Evolutionary conservation across 2,329 filamentous ascomycete species (phyloP).

Genomic region (Nannizziopsis barbatae): DNA sequence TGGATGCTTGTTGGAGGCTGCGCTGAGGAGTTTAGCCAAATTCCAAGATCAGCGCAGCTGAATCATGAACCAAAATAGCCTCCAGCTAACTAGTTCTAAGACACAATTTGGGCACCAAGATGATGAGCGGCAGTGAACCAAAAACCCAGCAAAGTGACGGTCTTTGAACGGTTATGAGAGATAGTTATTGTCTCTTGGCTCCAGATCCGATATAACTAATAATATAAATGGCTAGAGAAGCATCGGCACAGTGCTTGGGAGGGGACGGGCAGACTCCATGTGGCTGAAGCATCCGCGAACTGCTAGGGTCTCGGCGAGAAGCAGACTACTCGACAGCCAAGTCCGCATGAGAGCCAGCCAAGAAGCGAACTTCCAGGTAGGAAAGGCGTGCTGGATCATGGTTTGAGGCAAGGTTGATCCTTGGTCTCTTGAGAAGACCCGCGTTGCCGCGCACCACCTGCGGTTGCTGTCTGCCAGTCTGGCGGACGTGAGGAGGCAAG

Average conservation of each 20-base stretch:
- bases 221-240: neutral
- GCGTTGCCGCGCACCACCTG: neutral
- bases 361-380: conserved; percentile 7
- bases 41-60: neutral
- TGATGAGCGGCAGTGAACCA: too few species aligned
- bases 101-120: too few species aligned
- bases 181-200: too few species aligned
- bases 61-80: too few species aligned
- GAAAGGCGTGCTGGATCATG: neutral
- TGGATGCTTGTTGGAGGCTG: neutral
- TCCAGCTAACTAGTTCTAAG: too few species aligned
- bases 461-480: too few species aligned
- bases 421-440: neutral
- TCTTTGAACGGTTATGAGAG: too few species aligned
- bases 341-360: conserved; percentile 8
- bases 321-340: conserved; percentile 10
- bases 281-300: conserved; percentile 13
- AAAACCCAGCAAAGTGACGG: too few species aligned
- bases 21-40: neutral
- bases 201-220: neutral
- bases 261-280: conserved; percentile 5
- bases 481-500: too few species aligned
- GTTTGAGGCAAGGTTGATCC: neutral
- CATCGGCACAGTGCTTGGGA: neutral
- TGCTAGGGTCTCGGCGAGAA: conserved; percentile 14